These are phyloP conservation scores for Garcia nutans DNA, from an alignment of 345 rosid genomes.

Conservation along the genomic window DNA sequence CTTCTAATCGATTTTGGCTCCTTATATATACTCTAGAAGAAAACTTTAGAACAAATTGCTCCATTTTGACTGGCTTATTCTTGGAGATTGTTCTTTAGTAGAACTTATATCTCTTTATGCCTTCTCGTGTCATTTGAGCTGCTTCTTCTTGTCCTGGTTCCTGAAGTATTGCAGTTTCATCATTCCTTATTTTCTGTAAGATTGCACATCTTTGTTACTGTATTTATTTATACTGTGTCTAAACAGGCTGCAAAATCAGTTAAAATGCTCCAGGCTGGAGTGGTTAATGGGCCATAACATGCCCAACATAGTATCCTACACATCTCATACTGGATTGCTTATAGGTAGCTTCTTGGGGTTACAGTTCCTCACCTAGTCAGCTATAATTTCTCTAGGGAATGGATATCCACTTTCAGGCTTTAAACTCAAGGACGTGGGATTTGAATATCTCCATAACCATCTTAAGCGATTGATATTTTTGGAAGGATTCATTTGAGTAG, in stretches of 20 bases:
- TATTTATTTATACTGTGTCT: not conserved
- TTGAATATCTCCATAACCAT: not conserved
- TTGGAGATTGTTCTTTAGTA: not conserved
- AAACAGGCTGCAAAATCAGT: not conserved
- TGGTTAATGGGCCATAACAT: not conserved
- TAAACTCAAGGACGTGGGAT: not conserved
- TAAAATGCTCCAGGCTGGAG: not conserved
- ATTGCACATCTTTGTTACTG: not conserved
- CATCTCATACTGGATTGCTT: too few relatives aligned
- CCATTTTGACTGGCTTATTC: not conserved
- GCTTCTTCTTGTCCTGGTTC: not conserved
- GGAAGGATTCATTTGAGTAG: too few relatives aligned
- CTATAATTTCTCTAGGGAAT: not conserved
- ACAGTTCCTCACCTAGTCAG: not conserved
- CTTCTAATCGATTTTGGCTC: too few relatives aligned
- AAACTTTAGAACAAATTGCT: not conserved
- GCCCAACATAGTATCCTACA: too few relatives aligned
- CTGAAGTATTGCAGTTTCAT: not conserved
- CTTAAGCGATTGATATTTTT: too few relatives aligned
- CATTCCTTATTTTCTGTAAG: not conserved
- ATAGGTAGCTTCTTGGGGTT: not conserved
- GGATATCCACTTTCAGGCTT: not conserved
- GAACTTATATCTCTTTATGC: not conserved
- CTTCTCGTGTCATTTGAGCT: not conserved
- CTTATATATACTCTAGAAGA: not conserved